Base-by-base conservation (phyloP, 352 stramenopile genomes). In the Pythium sp. region DNA sequence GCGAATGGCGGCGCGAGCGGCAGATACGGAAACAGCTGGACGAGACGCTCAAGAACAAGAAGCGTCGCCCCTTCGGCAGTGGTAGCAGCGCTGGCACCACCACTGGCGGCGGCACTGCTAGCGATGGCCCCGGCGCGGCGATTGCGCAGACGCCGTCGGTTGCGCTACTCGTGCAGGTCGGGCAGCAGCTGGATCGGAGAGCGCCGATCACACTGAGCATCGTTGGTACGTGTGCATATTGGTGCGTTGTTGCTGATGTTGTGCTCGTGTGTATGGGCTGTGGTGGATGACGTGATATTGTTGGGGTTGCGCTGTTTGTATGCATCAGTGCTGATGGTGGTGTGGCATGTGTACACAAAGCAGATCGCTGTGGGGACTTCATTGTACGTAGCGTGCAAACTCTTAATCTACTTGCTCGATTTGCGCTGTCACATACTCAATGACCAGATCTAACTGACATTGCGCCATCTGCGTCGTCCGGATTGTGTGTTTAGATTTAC, bases 1-100 rank as follows among this genome's bases (percentile, higher is more conserved):
- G 64, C 7, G 43, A 9, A 11, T 71, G 65, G 65, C 34, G 34
- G 2, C 65, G 41, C 26, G 38, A 65, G 58, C 58, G 58, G 22
- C 65, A 65, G 58, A 47, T 70, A 15, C 65, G 57, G 14, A 65
- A 65, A 49, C 65, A 66, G n/a, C 58, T 38, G 57, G 36, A 62
- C 12, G 30, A 59, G 22, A 57, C 46, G 55, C 32, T 54, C 41
- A 30, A 36, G 30, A 8, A 43, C n/a, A 59, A 36, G 18, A 65
- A 15, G 7, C 30, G 28, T 20, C 24, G 26, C 1, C 58, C 14
- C 1, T 54, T 64, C 34, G 24, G 49, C 14, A 28, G 60, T 41
- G 8, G 22, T 18, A 30, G 32, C 56, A 15, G 11, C 24, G 32
- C 20, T 30, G 26, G 41, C 57, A 20, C 14, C 41, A 30, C 2